These are phyloP conservation scores for Rhodofomes roseus DNA, from an alignment of 1,284 basidiomycete species.

Conservation along the genomic window DNA sequence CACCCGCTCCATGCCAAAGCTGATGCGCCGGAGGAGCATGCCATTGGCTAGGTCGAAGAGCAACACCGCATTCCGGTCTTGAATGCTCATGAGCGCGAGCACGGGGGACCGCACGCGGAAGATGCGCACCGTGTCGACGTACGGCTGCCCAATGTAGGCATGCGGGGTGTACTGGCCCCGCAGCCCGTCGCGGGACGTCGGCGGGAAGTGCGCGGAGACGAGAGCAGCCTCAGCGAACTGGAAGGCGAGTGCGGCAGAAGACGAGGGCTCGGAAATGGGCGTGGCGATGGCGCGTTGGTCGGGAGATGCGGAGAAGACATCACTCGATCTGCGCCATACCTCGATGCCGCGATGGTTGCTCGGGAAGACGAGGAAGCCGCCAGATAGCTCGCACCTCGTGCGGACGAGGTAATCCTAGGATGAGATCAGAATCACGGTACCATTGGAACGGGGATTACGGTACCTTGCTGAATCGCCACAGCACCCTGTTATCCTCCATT, in stretches of 20 bases:
- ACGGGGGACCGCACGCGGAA: slow-evolving; percentile 15
- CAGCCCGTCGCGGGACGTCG: background rate
- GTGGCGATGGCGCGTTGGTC: slow-evolving; percentile 5
- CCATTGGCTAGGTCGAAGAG: slow-evolving; percentile 17
- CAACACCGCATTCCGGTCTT: slow-evolving; percentile 11
- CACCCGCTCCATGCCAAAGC: slow-evolving; percentile 6
- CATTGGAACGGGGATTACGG: background rate
- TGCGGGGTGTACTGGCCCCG: slow-evolving; percentile 22
- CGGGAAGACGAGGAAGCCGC: slow-evolving; percentile 18
- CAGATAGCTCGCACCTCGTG: slow-evolving; percentile 11
- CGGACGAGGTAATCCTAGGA: slow-evolving; percentile 10
- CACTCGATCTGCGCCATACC: slow-evolving; percentile 20
- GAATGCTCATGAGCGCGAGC: slow-evolving; percentile 13
- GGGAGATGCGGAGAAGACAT: background rate
- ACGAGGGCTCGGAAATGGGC: slow-evolving; percentile 11
- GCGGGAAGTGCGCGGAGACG: background rate
- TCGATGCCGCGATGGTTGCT: slow-evolving; percentile 19
- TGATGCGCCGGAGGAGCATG: slow-evolving; percentile 10
- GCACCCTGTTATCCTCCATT: slow-evolving; percentile 15
- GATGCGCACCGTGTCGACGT: slow-evolving; percentile 12
- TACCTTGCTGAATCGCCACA: slow-evolving; percentile 21
- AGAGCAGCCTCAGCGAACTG: slow-evolving; percentile 13
- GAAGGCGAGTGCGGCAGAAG: slow-evolving; percentile 12
- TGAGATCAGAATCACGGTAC: background rate
- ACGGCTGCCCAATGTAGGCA: slow-evolving; percentile 14